These are phyloP conservation scores for Nymphaea colorata DNA, from an alignment of 164 flowering plant genomes.

Conservation along the genomic window DNA sequence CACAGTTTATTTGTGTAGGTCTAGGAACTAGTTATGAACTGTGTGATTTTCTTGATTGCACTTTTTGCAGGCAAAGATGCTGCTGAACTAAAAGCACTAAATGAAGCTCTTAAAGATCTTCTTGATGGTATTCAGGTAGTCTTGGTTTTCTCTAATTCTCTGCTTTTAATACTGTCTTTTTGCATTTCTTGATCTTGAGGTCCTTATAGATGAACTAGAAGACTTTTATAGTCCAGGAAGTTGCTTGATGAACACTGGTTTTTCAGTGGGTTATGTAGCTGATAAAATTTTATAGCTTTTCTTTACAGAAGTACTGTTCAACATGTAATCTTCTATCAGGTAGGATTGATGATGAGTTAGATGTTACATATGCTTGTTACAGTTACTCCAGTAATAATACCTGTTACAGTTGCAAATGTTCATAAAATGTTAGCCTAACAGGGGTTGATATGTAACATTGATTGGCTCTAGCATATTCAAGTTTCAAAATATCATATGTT, in stretches of 20 bases:
- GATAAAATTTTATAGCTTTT: background rate
- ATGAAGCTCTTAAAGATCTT: slow-evolving; percentile 83
- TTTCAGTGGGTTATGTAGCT: background rate
- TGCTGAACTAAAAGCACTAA: slow-evolving; percentile 61
- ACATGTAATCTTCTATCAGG: no score
- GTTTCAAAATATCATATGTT: no score
- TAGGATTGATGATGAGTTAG: no score
- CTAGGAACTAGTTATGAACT: background rate
- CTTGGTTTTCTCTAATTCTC: background rate
- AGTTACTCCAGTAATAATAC: no score
- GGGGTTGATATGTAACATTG: no score
- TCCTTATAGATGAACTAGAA: background rate
- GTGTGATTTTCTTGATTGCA: background rate
- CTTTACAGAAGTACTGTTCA: background rate
- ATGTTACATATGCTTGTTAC: no score
- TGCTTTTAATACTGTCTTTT: background rate
- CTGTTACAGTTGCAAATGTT: no score
- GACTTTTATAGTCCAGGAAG: background rate
- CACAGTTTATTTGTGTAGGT: background rate
- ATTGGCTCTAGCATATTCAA: no score
- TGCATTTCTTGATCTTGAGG: background rate
- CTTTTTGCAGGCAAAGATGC: slow-evolving; percentile 46
- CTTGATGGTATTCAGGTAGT: slow-evolving; percentile 90
- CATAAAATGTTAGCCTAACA: no score
- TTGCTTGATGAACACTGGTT: background rate